Evolutionary conservation across 306 rosid species (phyloP).

Genomic region (Cercis canadensis): DNA sequence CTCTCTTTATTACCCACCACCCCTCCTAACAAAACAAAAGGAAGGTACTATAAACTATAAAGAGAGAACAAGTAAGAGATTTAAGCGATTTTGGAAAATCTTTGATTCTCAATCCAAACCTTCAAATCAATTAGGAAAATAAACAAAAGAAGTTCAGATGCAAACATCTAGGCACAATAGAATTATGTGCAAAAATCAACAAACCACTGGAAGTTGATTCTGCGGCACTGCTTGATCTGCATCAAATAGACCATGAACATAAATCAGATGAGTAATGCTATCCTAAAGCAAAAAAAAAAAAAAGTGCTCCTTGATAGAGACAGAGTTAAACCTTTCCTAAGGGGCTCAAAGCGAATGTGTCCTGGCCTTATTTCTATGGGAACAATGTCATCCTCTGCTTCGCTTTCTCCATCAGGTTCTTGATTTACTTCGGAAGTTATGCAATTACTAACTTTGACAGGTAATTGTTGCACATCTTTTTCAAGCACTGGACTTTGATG

Average conservation of each 20-base stretch:
- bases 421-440: constrained; percentile 42
- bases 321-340: constrained; percentile 58
- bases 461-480: constrained; percentile 49
- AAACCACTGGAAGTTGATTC: constrained; percentile 61
- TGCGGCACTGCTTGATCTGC: constrained; percentile 57
- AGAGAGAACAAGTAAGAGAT: constrained; percentile 20
- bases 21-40: constrained; percentile 4
- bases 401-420: constrained; percentile 56
- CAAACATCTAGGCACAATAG: constrained; percentile 13
- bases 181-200: constrained; percentile 8
- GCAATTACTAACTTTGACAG: constrained; percentile 41
- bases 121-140: constrained; percentile 18
- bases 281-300: constrained; percentile 19
- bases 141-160: constrained; percentile 29
- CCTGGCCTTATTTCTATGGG: constrained; percentile 93
- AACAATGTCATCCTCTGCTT: constrained; percentile 64
- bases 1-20: constrained; percentile 20
- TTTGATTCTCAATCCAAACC: constrained; percentile 32
- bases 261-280: constrained; percentile 43
- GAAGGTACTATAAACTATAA: constrained; percentile 20
- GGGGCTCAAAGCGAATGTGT: constrained; percentile 85
- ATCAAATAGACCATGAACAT: constrained; percentile 45
- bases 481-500: constrained; percentile 40
- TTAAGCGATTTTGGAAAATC: background rate
- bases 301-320: constrained; percentile 10